Conservation (phyloP, 202 grass and related monocot genomes). For the Eragrostis tef region DNA sequence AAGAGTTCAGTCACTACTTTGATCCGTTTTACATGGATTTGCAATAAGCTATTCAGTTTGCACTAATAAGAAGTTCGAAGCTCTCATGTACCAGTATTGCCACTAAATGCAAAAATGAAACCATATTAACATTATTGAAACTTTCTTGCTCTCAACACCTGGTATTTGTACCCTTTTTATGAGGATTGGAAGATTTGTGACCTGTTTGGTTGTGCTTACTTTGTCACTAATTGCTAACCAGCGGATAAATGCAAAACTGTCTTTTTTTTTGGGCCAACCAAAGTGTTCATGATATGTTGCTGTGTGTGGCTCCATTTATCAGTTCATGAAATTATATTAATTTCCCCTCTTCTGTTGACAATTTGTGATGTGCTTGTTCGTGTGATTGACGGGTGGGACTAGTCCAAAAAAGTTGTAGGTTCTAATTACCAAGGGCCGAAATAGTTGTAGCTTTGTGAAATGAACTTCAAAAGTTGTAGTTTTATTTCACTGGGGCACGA, state of each 20-base stretch:
- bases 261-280: not conserved
- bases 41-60: not conserved
- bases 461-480: too few relatives aligned
- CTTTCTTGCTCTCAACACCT: slow-evolving; percentile 9
- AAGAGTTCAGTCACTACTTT: not conserved
- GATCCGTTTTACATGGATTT: slow-evolving; percentile 19
- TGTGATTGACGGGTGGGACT: too few relatives aligned
- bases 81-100: not conserved
- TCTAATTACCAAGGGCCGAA: too few relatives aligned
- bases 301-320: too few relatives aligned
- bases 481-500: too few relatives aligned
- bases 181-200: not conserved
- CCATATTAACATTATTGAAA: not conserved
- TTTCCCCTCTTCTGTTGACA: too few relatives aligned
- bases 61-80: not conserved
- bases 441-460: too few relatives aligned
- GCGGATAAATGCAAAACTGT: not conserved
- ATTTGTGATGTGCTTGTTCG: too few relatives aligned
- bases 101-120: slow-evolving; percentile 8
- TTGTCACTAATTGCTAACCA: not conserved
- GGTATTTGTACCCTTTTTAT: not conserved
- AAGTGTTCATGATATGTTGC: not conserved
- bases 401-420: too few relatives aligned
- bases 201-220: not conserved
- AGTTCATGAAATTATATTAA: slow-evolving; percentile 1